Conservation (phyloP, 805 yeast species). For the Candida maesae region DNA sequence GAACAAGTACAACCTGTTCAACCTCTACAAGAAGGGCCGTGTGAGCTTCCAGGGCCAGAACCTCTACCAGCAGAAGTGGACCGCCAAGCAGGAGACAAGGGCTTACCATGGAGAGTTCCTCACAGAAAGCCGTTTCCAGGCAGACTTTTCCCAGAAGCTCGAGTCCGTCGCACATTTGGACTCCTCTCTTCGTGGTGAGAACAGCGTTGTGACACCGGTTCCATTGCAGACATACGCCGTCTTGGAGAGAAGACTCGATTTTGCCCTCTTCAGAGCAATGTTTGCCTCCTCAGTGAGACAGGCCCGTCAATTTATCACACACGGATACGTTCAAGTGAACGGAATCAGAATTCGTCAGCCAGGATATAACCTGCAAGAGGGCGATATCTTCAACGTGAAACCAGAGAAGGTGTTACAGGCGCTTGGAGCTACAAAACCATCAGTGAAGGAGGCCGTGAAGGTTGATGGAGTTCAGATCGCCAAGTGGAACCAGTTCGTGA, state of each 20-base stretch:
- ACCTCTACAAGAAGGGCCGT: slow-evolving; percentile 69
- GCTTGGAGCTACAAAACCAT: slow-evolving; percentile 81
- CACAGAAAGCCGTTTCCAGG: slow-evolving; percentile 79
- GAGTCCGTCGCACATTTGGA: slow-evolving; percentile 88
- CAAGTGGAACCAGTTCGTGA: slow-evolving; percentile 73
- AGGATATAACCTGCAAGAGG: slow-evolving; percentile 70
- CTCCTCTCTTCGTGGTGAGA: slow-evolving; percentile 64
- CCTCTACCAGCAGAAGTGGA: slow-evolving; percentile 90
- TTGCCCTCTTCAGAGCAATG: slow-evolving; percentile 87
- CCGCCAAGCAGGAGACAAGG: slow-evolving; percentile 86
- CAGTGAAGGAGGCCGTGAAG: slow-evolving; percentile 59
- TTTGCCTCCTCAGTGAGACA: slow-evolving; percentile 93
- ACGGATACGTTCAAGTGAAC: slow-evolving; percentile 81
- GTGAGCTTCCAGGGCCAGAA: slow-evolving; percentile 55
- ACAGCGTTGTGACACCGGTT: slow-evolving; percentile 66
- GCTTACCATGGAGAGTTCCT: slow-evolving; percentile 94
- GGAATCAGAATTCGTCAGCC: slow-evolving; percentile 79
- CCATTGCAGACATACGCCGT: slow-evolving; percentile 85
- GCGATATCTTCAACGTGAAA: slow-evolving; percentile 80
- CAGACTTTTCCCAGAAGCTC: slow-evolving; percentile 61
- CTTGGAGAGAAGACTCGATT: slow-evolving; percentile 83
- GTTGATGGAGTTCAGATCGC: slow-evolving; percentile 69
- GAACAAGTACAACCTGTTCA: slow-evolving; percentile 89
- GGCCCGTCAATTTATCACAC: slow-evolving; percentile 81
- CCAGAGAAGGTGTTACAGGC: slow-evolving; percentile 86